Conservation (phyloP, 2,329 filamentous ascomycete genomes). For the Calonectria hawksworthii region DNA sequence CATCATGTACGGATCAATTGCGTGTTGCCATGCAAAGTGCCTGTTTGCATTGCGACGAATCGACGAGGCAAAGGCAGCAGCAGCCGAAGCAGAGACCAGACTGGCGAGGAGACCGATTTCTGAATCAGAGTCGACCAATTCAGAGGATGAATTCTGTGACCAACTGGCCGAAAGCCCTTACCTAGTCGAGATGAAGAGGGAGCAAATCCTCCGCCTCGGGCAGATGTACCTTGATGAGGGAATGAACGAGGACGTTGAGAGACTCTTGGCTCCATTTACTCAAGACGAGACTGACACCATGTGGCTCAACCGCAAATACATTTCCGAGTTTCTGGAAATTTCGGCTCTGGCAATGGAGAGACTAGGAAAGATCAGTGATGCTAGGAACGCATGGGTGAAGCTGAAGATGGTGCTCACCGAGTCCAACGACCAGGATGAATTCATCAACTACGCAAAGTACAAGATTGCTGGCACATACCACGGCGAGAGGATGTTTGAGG, state of each 20-base stretch:
- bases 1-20: background rate
- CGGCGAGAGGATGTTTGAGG: background rate
- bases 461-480: background rate
- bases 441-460: background rate
- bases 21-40: background rate
- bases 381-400: background rate
- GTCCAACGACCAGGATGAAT: background rate
- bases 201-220: background rate
- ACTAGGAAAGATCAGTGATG: background rate
- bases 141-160: background rate
- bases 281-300: background rate
- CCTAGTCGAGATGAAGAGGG: background rate
- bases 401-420: background rate
- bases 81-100: background rate
- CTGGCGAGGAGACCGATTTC: background rate
- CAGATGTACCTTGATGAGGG: background rate
- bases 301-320: background rate
- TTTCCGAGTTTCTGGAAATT: background rate
- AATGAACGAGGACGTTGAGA: background rate
- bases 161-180: background rate
- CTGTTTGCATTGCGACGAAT: background rate
- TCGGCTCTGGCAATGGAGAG: background rate
- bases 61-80: background rate
- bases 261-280: background rate
- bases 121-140: background rate